These are phyloP conservation scores for Pseudogymnoascus sp. DNA, from an alignment of 2,329 filamentous ascomycete genomes.

Conservation along the genomic window DNA sequence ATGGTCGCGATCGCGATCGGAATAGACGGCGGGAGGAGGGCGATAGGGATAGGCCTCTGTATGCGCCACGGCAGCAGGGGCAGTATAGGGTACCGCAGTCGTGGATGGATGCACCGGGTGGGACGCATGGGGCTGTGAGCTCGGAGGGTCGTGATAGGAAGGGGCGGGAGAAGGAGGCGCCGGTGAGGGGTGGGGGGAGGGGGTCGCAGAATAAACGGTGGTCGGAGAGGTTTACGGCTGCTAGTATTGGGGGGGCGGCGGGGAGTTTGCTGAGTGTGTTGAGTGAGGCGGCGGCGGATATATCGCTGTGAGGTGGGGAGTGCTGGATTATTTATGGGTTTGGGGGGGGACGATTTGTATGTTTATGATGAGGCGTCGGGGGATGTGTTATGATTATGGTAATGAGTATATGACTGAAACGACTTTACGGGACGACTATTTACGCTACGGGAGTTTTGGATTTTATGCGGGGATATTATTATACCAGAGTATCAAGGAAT, in stretches of 20 bases:
- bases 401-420: neutral
- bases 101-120: neutral
- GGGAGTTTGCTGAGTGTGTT: conserved; percentile 50
- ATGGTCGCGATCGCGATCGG: neutral
- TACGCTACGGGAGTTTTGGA: neutral
- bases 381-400: conserved; percentile 1
- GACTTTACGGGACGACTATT: neutral
- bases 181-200: conserved; percentile 28
- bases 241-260: conserved; percentile 52
- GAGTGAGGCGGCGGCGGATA: conserved; percentile 42
- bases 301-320: neutral
- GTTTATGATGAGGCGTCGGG: neutral
- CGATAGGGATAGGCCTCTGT: conserved; percentile 28
- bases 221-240: conserved; percentile 47
- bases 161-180: conserved; percentile 10
- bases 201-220: conserved; percentile 31
- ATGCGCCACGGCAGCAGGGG: conserved; percentile 14
- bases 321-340: neutral
- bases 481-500: neutral
- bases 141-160: neutral
- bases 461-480: neutral
- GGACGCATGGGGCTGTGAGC: neutral
- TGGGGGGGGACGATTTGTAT: neutral
- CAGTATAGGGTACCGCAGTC: neutral
- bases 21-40: conserved; percentile 24